Conservation (phyloP, 1,139 yeast species). For the Yamadazyma jaroonii region DNA sequence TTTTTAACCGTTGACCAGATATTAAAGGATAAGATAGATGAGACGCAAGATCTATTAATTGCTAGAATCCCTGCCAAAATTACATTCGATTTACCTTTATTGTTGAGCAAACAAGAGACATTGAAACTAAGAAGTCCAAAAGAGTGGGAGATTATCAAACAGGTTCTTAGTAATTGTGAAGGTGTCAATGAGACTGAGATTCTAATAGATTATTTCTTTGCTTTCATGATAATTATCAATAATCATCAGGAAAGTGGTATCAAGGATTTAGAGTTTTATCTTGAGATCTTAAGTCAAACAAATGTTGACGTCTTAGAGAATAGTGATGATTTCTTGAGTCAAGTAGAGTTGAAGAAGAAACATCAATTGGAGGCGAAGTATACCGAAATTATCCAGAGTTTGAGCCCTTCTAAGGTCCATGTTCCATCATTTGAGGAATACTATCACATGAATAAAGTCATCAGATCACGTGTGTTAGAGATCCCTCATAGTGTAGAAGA, state of each 20-base stretch:
- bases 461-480: conserved; percentile 59
- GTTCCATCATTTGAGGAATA: conserved; percentile 24
- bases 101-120: conserved; percentile 25
- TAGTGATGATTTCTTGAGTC: conserved; percentile 13
- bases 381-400: conserved; percentile 9
- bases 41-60: conserved; percentile 20
- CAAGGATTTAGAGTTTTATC: conserved; percentile 19
- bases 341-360: conserved; percentile 15
- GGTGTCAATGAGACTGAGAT: conserved; percentile 28
- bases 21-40: conserved; percentile 3
- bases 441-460: conserved; percentile 46
- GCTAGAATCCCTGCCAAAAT: conserved; percentile 32
- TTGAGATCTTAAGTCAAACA: conserved; percentile 26
- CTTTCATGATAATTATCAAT: conserved; percentile 15
- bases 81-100: conserved; percentile 26
- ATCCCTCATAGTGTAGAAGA: conserved; percentile 44
- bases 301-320: conserved; percentile 10
- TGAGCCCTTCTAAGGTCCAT: background rate
- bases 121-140: conserved; percentile 20
- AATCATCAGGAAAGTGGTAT: conserved; percentile 2
- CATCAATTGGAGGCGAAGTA: conserved; percentile 14
- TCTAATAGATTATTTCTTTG: conserved; percentile 26
- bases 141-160: conserved; percentile 20
- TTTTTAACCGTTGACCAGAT: too few relatives aligned
- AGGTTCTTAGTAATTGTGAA: conserved; percentile 19